These are phyloP conservation scores for Vitis labrusca DNA, from an alignment of 164 flowering plant genomes.

Conservation along the genomic window DNA sequence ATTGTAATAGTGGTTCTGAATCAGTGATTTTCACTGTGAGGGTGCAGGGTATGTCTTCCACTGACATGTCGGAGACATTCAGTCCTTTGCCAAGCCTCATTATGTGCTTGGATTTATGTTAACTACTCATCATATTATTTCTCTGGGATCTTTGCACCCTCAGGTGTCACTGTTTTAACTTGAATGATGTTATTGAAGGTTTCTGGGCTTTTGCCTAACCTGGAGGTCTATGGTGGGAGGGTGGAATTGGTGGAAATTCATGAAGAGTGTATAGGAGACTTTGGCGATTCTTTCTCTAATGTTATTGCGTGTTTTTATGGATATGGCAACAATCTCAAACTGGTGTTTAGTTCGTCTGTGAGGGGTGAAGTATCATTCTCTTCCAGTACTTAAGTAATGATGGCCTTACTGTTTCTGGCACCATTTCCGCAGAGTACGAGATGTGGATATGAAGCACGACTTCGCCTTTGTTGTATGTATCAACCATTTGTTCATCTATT, in stretches of 20 bases:
- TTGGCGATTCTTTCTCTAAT: slow-evolving; percentile 84
- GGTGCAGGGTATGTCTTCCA: not conserved
- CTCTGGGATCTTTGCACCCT: slow-evolving; percentile 41
- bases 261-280: slow-evolving; percentile 73
- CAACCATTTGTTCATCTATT: slow-evolving; percentile 5
- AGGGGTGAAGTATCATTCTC: slow-evolving; percentile 69
- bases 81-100: slow-evolving; percentile 22
- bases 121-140: slow-evolving; percentile 23
- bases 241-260: slow-evolving; percentile 65
- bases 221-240: slow-evolving; percentile 55
- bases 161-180: slow-evolving; percentile 49
- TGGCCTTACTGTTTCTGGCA: slow-evolving; percentile 92
- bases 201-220: slow-evolving; percentile 48
- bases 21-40: not conserved
- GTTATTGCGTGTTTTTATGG: slow-evolving; percentile 81
- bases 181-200: slow-evolving; percentile 55
- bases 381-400: slow-evolving; percentile 69
- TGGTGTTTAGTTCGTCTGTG: slow-evolving; percentile 81
- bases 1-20: not conserved
- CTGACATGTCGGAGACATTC: slow-evolving; percentile 6
- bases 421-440: slow-evolving; percentile 91
- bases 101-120: slow-evolving; percentile 25
- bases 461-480: slow-evolving; percentile 82
- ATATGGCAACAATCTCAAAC: slow-evolving; percentile 70
- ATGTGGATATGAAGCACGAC: slow-evolving; percentile 93